phyloP scores from a whole-genome alignment of 2,329 filamentous ascomycete species.

The Plectosphaerella plurivora region DNA sequence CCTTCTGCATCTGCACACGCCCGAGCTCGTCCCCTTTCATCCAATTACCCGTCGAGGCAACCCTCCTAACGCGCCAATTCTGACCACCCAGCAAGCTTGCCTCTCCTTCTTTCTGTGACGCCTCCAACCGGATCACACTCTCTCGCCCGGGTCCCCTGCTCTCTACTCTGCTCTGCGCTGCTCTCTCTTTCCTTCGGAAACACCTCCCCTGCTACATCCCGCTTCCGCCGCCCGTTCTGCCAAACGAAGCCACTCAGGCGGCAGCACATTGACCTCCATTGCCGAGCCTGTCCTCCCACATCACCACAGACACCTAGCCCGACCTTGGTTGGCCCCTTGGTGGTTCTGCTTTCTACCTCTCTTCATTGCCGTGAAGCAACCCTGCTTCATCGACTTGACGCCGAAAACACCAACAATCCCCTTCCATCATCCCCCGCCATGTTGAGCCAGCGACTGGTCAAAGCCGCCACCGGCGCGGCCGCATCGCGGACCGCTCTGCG shows the following conservation, averaged over 20 bases:
- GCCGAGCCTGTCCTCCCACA: constrained; percentile 1
- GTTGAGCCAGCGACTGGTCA: constrained; percentile 48
- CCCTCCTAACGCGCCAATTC: constrained; percentile 18
- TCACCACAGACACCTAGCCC: constrained; percentile 1
- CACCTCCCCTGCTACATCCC: background rate
- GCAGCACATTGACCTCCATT: constrained; percentile 9
- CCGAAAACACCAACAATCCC: constrained; percentile 3
- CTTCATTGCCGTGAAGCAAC: background rate
- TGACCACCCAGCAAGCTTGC: background rate
- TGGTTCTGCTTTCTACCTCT: background rate
- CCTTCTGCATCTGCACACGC: background rate
- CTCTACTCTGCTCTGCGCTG: background rate
- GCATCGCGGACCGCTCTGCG: constrained; percentile 45
- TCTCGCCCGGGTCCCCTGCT: background rate
- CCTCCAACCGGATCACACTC: background rate
- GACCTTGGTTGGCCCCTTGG: too few species aligned
- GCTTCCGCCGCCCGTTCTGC: background rate
- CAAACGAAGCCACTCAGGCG: background rate
- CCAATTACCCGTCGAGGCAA: constrained; percentile 23
- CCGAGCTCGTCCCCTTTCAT: constrained; percentile 6
- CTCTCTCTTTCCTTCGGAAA: background rate
- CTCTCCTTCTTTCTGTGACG: background rate
- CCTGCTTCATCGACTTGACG: too few species aligned
- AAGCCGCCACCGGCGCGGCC: constrained; percentile 31
- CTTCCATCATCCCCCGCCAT: constrained; percentile 28